Percentiles rank a stretch among this genome's conserved stretches.
Conservation (phyloP, 2,329 filamentous ascomycete genomes). For the Zymoseptoria brevis region DNA sequence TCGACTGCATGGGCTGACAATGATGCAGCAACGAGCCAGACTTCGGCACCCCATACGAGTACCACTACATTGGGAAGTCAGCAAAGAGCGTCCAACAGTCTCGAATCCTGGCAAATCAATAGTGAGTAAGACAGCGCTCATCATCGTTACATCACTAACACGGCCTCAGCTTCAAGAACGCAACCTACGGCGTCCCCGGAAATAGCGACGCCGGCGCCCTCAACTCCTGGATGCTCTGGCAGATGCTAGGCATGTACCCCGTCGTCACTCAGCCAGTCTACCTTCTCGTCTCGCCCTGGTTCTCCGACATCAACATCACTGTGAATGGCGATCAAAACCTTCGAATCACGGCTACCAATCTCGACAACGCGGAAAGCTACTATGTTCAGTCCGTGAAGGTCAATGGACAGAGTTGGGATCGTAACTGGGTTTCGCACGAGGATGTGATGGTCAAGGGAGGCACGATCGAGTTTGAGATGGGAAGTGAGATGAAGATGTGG, state of each 20-base stretch:
- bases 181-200: slow-evolving; percentile 25
- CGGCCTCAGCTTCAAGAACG: slow-evolving; percentile 18
- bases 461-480: slow-evolving; percentile 43
- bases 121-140: slow-evolving; percentile 2
- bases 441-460: slow-evolving; percentile 41
- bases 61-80: slow-evolving; percentile 28
- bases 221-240: slow-evolving; percentile 27
- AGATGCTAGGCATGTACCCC: slow-evolving; percentile 30
- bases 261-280: slow-evolving; percentile 32
- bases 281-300: slow-evolving; percentile 21
- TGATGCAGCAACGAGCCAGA: slow-evolving; percentile 24
- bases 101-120: slow-evolving; percentile 22
- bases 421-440: slow-evolving; percentile 50
- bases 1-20: background rate
- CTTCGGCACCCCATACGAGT: slow-evolving; percentile 29
- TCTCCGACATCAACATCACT: slow-evolving; percentile 25
- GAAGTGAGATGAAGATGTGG: slow-evolving; percentile 36
- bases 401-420: slow-evolving; percentile 45
- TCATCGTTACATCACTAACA: background rate
- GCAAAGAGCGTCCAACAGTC: slow-evolving; percentile 21
- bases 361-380: slow-evolving; percentile 37
- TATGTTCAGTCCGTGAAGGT: slow-evolving; percentile 49
- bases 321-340: slow-evolving; percentile 30
- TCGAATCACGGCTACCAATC: slow-evolving; percentile 40
- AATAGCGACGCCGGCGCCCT: slow-evolving; percentile 29